Evolutionary conservation across 148 eudicot genomes (phyloP).

Genomic region (Cornus kousa): DNA sequence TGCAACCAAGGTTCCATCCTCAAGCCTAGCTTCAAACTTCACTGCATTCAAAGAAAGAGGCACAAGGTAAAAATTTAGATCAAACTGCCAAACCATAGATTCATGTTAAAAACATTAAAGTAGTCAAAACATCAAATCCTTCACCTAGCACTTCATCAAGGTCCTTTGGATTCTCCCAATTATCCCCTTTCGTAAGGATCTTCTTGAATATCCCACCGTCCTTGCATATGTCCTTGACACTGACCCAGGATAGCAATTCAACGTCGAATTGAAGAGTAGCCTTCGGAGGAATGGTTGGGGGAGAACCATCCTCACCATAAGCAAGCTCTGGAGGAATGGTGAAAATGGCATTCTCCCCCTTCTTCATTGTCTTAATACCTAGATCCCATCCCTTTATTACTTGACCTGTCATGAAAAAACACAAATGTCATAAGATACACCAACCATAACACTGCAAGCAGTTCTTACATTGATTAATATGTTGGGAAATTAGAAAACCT

Average conservation of each 20-base stretch:
- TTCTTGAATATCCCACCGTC: conserved; percentile 96
- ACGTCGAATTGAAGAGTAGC: conserved; percentile 94
- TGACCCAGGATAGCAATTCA: conserved; percentile 80
- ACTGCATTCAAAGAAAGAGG: conserved; percentile 37
- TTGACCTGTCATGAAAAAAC: conserved; percentile 54
- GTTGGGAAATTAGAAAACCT: too few relatives aligned
- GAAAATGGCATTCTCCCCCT: conserved; percentile 87
- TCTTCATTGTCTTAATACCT: conserved; percentile 96
- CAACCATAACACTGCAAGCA: too few relatives aligned
- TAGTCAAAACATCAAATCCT: not conserved
- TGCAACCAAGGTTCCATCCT: conserved; percentile 67
- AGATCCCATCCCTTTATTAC: conserved; percentile 96
- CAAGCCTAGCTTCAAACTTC: conserved; percentile 76
- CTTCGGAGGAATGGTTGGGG: conserved; percentile 86
- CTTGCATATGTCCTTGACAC: conserved; percentile 95
- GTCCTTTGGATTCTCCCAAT: conserved; percentile 98
- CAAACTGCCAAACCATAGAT: not conserved
- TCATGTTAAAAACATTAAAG: not conserved
- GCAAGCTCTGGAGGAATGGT: conserved; percentile 94
- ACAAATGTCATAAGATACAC: not conserved
- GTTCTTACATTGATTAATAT: not conserved
- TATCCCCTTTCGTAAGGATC: conserved; percentile 75
- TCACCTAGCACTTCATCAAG: conserved; percentile 88
- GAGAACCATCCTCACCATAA: conserved; percentile 88
- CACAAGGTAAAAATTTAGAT: not conserved